Base-by-base conservation (phyloP, 73 alveolate species). In the Blepharisma japonicum region DNA sequence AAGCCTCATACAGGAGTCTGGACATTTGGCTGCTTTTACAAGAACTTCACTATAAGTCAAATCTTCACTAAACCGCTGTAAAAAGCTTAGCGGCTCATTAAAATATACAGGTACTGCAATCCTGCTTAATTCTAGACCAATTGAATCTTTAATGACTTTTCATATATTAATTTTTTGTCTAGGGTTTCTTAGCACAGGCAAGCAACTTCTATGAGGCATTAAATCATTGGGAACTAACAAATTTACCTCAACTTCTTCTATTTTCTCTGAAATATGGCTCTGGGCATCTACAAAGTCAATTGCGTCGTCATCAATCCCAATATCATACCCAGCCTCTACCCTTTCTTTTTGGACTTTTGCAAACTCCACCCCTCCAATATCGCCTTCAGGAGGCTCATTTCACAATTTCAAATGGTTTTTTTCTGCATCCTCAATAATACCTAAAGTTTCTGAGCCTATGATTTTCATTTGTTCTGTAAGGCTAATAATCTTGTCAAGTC, bases 31-130 rank as follows among this genome's bases (percentile, higher is more conserved):
- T 23, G 94, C 94, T 71, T 79, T 18, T 21, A 82, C 90, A 27
- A 90, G 55, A 14, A 87, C 2, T n/a, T 83, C 85, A 48, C 56
- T 71, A 54, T 90, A 79, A 18, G 89, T 87, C 39, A 86, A 23
- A 48, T 82, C 55, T 82, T 86, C 92, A 47, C 82, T 50, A 20
- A 76, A 49, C 46, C 84, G 83, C 68, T 86, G 71, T 18, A 86
- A 53, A 78, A 86, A 68, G 9, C 86, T 68, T 7, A 86, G 45
- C 6, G 92, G 92, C 79, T 86, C 92, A 67, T 86, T 86, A 42
- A 86, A 81, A 50, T 85, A 76, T 8, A 86, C 87, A 2, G 92
- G 92, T 14, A 86, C 78, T 2, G 89, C 79, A 27, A 86, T 67
- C 53, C 70, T 81, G 74, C 74, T 61, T 14, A 61, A 39, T 14